These are phyloP conservation scores for Cardiospermum halicacabum DNA, from an alignment of 345 rosid species.

Conservation along the genomic window DNA sequence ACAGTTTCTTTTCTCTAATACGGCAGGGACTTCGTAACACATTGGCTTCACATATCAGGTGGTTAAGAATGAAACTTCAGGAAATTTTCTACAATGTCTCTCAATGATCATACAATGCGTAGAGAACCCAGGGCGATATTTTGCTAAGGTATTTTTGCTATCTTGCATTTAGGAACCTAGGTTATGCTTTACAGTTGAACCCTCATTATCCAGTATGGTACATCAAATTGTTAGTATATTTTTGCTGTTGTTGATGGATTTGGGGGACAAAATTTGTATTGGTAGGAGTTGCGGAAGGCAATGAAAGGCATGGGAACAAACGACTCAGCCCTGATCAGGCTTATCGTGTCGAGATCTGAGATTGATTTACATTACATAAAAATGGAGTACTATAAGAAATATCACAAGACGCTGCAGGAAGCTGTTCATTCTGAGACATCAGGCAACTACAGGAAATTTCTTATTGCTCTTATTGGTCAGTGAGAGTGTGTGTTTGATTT, in stretches of 20 bases:
- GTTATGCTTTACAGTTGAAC: not conserved
- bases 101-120: constrained; percentile 46
- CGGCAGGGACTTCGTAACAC: not conserved
- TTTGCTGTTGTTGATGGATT: no score
- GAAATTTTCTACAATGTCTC: constrained; percentile 46
- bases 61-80: constrained; percentile 60
- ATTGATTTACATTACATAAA: constrained; percentile 69
- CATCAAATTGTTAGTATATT: no score
- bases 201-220: not conserved
- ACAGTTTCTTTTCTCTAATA: not conserved
- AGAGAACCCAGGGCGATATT: constrained; percentile 50
- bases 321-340: constrained; percentile 46
- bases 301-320: constrained; percentile 71
- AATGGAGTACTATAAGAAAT: constrained; percentile 54
- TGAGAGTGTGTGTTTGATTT: not conserved
- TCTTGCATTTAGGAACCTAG: not conserved
- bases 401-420: constrained; percentile 49
- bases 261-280: no score
- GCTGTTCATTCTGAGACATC: constrained; percentile 67
- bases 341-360: constrained; percentile 65
- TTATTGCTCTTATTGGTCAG: constrained; percentile 57
- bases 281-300: constrained; percentile 49
- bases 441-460: constrained; percentile 57
- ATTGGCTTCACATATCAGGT: constrained; percentile 33
- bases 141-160: constrained; percentile 43